Evolutionary conservation across 345 rosid species (phyloP).

Genomic region (Acer negundo): DNA sequence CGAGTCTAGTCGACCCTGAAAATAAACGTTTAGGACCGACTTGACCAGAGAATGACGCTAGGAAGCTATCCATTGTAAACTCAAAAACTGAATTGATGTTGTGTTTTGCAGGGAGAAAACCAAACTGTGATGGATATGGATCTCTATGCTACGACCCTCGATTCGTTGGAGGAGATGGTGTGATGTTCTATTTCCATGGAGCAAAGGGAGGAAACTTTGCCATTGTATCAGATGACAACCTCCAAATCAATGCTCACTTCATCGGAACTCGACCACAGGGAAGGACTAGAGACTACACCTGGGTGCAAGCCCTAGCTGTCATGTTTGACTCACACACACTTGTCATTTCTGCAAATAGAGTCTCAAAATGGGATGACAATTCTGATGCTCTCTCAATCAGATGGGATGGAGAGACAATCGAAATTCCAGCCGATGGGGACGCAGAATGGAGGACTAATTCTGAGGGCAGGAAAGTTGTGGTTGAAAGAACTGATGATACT

Average conservation of each 20-base stretch:
- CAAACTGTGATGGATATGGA: slow-evolving; percentile 59
- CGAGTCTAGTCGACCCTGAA: too few species aligned
- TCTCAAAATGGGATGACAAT: slow-evolving; percentile 46
- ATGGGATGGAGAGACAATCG: slow-evolving; percentile 43
- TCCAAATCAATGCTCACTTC: slow-evolving; percentile 73
- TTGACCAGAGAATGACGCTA: too few species aligned
- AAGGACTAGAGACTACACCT: slow-evolving; percentile 65
- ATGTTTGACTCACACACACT: slow-evolving; percentile 60
- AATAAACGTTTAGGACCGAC: too few species aligned
- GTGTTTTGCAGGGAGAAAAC: slow-evolving; percentile 42
- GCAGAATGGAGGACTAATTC: slow-evolving; percentile 44
- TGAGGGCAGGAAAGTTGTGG: slow-evolving; percentile 28
- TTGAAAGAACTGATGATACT: slow-evolving; percentile 58
- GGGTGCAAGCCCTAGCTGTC: slow-evolving; percentile 71
- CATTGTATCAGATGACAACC: slow-evolving; percentile 58
- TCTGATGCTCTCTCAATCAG: slow-evolving; percentile 49
- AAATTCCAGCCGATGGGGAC: slow-evolving; percentile 41
- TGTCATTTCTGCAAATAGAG: slow-evolving; percentile 53
- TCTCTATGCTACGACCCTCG: slow-evolving; percentile 82
- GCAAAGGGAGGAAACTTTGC: slow-evolving; percentile 65
- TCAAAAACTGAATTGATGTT: not conserved
- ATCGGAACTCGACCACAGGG: slow-evolving; percentile 58
- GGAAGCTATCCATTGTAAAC: not conserved
- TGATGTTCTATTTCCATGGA: slow-evolving; percentile 84
- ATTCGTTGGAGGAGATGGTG: slow-evolving; percentile 79